Percentiles rank a stretch among this genome's conserved stretches.
Conservation (phyloP, 2,329 filamentous ascomycete species). For the Xylaria sp. region DNA sequence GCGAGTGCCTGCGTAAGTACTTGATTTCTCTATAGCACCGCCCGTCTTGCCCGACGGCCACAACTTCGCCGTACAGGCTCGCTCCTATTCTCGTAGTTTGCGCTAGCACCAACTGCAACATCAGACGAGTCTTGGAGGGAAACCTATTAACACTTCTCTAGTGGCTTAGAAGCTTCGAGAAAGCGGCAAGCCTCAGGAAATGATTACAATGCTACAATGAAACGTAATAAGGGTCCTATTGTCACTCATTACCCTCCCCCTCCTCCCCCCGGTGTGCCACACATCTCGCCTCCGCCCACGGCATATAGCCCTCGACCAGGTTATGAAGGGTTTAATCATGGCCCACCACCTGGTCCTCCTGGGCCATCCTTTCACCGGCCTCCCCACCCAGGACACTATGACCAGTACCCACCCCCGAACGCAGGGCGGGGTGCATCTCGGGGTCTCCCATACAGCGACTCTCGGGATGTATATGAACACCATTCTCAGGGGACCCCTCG, state of each 20-base stretch:
- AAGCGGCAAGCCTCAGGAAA: conserved; percentile 36
- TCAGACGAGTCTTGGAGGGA: not conserved
- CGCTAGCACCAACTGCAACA: not conserved
- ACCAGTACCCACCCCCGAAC: conserved; percentile 16
- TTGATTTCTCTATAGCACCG: not conserved
- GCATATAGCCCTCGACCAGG: conserved; percentile 28
- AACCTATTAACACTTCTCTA: conserved; percentile 29
- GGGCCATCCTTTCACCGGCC: conserved; percentile 10
- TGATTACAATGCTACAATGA: conserved; percentile 30
- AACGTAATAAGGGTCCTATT: conserved; percentile 40
- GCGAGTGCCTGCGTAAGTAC: conserved; percentile 43
- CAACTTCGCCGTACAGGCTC: not conserved
- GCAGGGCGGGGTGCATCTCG: conserved; percentile 6
- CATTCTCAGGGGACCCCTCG: conserved; percentile 7
- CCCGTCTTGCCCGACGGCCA: not conserved
- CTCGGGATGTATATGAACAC: conserved; percentile 21
- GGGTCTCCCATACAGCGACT: not conserved
- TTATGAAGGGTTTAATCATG: conserved; percentile 18
- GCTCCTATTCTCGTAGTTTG: not conserved
- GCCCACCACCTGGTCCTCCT: conserved; percentile 29
- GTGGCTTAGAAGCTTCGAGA: conserved; percentile 41
- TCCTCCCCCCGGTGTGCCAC: conserved; percentile 20
- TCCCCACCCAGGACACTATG: conserved; percentile 15
- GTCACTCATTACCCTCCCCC: conserved; percentile 43
- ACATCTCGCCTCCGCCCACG: conserved; percentile 28